Base-by-base conservation (phyloP, 2,329 filamentous ascomycete species). In the Chrysoporthe puriensis region DNA sequence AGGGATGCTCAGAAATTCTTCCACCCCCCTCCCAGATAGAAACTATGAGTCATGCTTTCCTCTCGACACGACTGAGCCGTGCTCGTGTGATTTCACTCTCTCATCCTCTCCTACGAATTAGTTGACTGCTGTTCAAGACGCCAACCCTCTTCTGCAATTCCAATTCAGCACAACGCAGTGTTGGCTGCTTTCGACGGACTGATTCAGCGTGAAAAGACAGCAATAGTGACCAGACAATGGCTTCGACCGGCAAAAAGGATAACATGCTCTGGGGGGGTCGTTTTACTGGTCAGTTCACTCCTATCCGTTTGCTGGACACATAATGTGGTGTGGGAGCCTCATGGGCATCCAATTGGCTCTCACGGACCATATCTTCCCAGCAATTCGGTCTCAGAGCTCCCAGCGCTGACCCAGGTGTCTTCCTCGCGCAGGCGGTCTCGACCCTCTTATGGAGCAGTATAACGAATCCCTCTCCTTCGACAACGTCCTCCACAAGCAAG, bases 361-460 rank as follows among this genome's bases (percentile, higher is more conserved):
- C n/a, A 21, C 2, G 21, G 46, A 21, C 16, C 32, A 14, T 14
- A 13, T 52, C 32, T 36, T 11, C 0, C 44, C 26, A 18, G 9
- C 26, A 14, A 16, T 21, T 14, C 9, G 36, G 14, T 11, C 34
- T 26, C 4, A 13, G 3, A 43, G 11, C 11, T 32, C 13, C 34
- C 21, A 44, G 40, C 26, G 44, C 61, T 63, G 36, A 63, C 60
- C 21, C 5, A 5, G 13, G 46, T 64, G n/a, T 64, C 18, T 11
- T 59, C n/a, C 54, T 3, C 21, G 7, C 42, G 11, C 50, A 91
- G 91, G 92, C 82, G 91, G 87, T 73, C 88, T 95, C 72, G 92
- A 96, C 80, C 92, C 93, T 64, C 86, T 96, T 63, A 97, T 97
- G 93, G 85, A 89, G 70, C 85, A 91, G 72, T 97, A 95, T 84